Base-by-base conservation (phyloP, 1,284 basidiomycete species). In the Irpex sp. region DNA sequence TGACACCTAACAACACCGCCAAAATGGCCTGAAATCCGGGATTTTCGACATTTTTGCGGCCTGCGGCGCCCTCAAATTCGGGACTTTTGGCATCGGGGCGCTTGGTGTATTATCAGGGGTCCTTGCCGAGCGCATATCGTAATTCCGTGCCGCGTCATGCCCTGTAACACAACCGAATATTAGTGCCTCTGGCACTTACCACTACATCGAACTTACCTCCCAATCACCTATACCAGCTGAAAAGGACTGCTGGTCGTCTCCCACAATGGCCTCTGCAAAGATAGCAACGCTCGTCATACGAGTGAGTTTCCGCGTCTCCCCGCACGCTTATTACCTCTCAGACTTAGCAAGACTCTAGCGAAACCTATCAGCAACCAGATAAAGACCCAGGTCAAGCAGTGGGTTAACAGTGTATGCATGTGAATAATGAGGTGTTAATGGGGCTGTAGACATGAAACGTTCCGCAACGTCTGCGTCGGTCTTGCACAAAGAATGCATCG, bases 401-500 rank as follows among this genome's bases (percentile, higher is more conserved):
- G 70, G 69, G 88, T 77, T 11, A 44, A 44, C 49, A 8, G 17
- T 51, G n/a, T 40, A 52, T 17, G 48, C 51, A 17, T 59, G 26
- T 64, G 48, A 60, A 34, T 40, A 7, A 11, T 21, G 31, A 31
- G 48, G 47, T 57, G 21, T 66, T 17, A 54, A 40, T 54, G 57
- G 17, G 26, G 55, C 61, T 36, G 26, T 62, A 93, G 93, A 73
- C 93, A 95, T 77, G 87, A 91, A 62, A 79, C 81, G 15, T 96
- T 96, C 73, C 87, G 91, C 58, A 77, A 78, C 13, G 70, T 94
- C 61, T 96, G 94, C 69, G 84, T 95, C 34, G 80, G 81, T 58
- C 83, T 96, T 60, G 94, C 93, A 0, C 94, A 96, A 76, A 78
- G 81, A 64, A 88, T 94, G 85, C 90, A 96, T 76, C 85, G 89